Evolutionary conservation across 1,284 basidiomycete species (phyloP).

Genomic region (Ceratobasidium sp.): DNA sequence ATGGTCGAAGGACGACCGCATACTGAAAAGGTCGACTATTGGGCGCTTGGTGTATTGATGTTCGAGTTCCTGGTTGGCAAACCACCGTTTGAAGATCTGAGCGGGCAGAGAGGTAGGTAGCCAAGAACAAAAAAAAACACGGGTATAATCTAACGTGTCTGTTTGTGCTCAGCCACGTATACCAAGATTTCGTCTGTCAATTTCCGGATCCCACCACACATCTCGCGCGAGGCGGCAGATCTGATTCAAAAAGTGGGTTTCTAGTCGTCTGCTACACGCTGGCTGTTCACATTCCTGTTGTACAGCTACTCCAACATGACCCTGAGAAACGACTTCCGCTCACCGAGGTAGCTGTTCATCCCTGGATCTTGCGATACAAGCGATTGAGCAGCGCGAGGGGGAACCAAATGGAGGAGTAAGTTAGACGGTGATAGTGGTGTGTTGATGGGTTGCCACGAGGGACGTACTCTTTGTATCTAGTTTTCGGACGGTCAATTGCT

Average conservation of each 20-base stretch:
- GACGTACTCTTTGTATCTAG: no score
- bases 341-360: slow-evolving; percentile 84
- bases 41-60: slow-evolving; percentile 96
- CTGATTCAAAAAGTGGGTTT: slow-evolving; percentile 70
- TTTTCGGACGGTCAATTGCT: neutral
- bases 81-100: slow-evolving; percentile 94
- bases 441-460: no score
- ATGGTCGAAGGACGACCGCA: slow-evolving; percentile 96
- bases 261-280: slow-evolving; percentile 18
- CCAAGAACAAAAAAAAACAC: neutral
- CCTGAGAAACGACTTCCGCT: slow-evolving; percentile 88
- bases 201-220: slow-evolving; percentile 76
- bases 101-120: slow-evolving; percentile 60
- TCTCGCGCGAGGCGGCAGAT: slow-evolving; percentile 76
- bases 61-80: slow-evolving; percentile 95
- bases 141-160: slow-evolving; percentile 1
- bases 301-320: slow-evolving; percentile 89
- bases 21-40: slow-evolving; percentile 91
- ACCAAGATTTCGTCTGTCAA: slow-evolving; percentile 87
- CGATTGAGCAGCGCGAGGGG: slow-evolving; percentile 11
- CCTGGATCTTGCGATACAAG: slow-evolving; percentile 91
- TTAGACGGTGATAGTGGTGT: neutral
- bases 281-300: slow-evolving; percentile 10
- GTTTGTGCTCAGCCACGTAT: slow-evolving; percentile 77
- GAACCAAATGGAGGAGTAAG: slow-evolving; percentile 24